These are phyloP conservation scores for Pythium insidiosum DNA, from an alignment of 352 stramenopile species.

Conservation along the genomic window DNA sequence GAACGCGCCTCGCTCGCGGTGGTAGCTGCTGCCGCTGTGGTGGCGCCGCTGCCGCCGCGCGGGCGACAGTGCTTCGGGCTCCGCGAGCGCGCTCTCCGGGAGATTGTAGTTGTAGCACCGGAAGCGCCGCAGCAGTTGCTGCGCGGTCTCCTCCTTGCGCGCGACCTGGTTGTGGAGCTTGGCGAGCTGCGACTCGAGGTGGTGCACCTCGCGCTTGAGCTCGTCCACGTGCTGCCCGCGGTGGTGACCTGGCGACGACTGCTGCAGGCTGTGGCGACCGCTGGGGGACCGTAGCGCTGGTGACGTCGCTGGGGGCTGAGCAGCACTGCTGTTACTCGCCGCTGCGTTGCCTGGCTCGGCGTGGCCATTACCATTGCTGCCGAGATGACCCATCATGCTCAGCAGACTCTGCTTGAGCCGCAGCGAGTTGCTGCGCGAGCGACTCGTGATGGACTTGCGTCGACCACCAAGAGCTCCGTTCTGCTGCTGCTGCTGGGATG, in stretches of 20 bases:
- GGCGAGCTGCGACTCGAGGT: constrained; percentile 48
- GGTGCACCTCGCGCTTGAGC: constrained; percentile 43
- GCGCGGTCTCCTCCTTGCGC: constrained; percentile 51
- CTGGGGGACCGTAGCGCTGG: no score
- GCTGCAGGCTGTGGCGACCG: no score
- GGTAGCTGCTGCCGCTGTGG: constrained; percentile 7
- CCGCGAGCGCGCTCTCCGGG: constrained; percentile 37
- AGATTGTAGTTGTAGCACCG: constrained; percentile 83
- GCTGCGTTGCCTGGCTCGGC: constrained; percentile 15
- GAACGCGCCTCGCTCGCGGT: constrained; percentile 23
- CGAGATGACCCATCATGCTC: constrained; percentile 58
- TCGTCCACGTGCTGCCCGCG: no score
- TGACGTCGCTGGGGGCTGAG: no score
- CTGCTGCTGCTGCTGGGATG: no score
- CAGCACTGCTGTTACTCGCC: constrained; percentile 1
- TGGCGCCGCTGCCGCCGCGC: constrained; percentile 12
- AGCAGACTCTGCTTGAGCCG: constrained; percentile 45
- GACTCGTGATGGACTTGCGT: constrained; percentile 50
- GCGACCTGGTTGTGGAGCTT: constrained; percentile 59
- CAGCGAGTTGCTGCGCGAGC: constrained; percentile 59
- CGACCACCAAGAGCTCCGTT: no score
- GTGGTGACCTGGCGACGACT: no score
- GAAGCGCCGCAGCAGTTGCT: constrained; percentile 51
- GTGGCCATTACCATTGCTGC: no score
- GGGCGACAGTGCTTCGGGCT: constrained; percentile 42